phyloP scores from a whole-genome alignment of 2,329 filamentous ascomycete species.

The Cercospora nicotianae region DNA sequence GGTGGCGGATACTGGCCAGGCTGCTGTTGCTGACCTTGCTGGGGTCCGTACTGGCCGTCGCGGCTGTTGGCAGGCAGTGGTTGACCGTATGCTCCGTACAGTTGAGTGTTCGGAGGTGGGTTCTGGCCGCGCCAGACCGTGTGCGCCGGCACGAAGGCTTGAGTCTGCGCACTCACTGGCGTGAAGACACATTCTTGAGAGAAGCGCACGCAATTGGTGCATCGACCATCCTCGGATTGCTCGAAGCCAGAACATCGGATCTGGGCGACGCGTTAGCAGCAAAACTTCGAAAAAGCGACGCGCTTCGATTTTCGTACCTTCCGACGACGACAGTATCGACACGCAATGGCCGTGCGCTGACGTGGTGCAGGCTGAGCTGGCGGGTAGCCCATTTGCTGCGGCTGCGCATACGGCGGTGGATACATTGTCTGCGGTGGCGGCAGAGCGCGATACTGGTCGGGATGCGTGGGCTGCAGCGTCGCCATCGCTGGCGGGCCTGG shows the following conservation, averaged over 20 bases:
- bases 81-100: slow-evolving; percentile 56
- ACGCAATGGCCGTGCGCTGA: slow-evolving; percentile 62
- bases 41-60: slow-evolving; percentile 37
- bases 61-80: slow-evolving; percentile 44
- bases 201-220: slow-evolving; percentile 71
- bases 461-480: slow-evolving; percentile 46
- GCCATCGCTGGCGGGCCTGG: slow-evolving; percentile 39
- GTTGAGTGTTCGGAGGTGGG: slow-evolving; percentile 44
- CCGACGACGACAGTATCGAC: slow-evolving; percentile 59
- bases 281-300: background rate
- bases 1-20: slow-evolving; percentile 41
- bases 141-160: slow-evolving; percentile 72
- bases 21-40: slow-evolving; percentile 35
- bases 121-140: slow-evolving; percentile 57
- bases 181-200: slow-evolving; percentile 77
- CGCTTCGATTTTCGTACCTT: slow-evolving; percentile 48
- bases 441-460: slow-evolving; percentile 48
- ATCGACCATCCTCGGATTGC: slow-evolving; percentile 68
- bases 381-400: slow-evolving; percentile 45
- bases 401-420: slow-evolving; percentile 43
- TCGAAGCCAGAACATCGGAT: slow-evolving; percentile 77
- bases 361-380: slow-evolving; percentile 55
- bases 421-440: slow-evolving; percentile 51
- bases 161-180: slow-evolving; percentile 70
- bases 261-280: slow-evolving; percentile 43